These are phyloP conservation scores for Brassica carinata DNA, from an alignment of 345 rosid species.

Conservation along the genomic window DNA sequence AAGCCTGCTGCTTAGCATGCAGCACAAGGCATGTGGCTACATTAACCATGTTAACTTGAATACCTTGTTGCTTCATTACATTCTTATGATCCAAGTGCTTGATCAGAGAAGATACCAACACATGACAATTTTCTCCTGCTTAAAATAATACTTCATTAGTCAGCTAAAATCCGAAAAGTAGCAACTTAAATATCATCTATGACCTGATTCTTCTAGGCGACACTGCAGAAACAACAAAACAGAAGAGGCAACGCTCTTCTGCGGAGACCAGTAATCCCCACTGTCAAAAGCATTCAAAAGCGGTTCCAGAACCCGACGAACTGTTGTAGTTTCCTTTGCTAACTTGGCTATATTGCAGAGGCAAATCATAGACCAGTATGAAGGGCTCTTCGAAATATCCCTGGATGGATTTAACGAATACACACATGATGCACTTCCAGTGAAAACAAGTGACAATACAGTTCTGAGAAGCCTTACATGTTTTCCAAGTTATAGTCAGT, in stretches of 20 bases:
- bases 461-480: conserved; percentile 50
- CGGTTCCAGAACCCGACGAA: conserved; percentile 90
- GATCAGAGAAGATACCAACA: conserved; percentile 67
- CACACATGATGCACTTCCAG: conserved; percentile 15
- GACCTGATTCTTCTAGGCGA: conserved; percentile 85
- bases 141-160: conserved; percentile 16
- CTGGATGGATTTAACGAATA: conserved; percentile 39
- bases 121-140: conserved; percentile 76
- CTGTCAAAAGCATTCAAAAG: conserved; percentile 76
- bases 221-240: conserved; percentile 70
- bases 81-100: conserved; percentile 94
- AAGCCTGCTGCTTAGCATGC: conserved; percentile 66
- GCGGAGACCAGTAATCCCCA: conserved; percentile 72
- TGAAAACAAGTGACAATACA: not conserved
- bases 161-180: conserved; percentile 19
- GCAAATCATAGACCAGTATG: conserved; percentile 86
- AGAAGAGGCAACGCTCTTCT: conserved; percentile 73
- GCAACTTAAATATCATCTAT: conserved; percentile 19
- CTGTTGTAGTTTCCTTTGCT: conserved; percentile 86
- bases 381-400: conserved; percentile 72
- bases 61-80: conserved; percentile 59
- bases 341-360: conserved; percentile 72
- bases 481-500: conserved; percentile 51
- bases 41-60: conserved; percentile 64
- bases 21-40: conserved; percentile 59